phyloP scores from a whole-genome alignment of 2,329 filamentous ascomycete genomes.

The Ilyonectria mors-panacis region DNA sequence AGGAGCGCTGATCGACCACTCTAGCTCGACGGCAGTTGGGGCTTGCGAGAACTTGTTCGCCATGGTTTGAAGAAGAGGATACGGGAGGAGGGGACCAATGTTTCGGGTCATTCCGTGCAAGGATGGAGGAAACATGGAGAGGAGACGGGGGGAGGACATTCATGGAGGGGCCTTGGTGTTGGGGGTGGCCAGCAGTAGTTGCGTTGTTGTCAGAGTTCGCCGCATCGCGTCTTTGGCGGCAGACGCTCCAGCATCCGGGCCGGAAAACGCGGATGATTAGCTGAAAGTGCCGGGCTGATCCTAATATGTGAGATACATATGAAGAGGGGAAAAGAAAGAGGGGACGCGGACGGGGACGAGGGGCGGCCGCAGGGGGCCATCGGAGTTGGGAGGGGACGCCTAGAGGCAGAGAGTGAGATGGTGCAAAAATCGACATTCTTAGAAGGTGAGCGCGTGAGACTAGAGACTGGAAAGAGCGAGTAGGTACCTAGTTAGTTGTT shows the following conservation, averaged over 20 bases:
- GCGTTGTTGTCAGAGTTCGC: constrained; percentile 17
- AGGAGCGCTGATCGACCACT: neutral
- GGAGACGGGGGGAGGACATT: constrained; percentile 4
- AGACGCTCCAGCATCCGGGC: constrained; percentile 25
- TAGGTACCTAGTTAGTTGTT: constrained; percentile 7
- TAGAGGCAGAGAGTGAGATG: constrained; percentile 9
- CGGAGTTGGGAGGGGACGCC: constrained; percentile 12
- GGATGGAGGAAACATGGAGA: constrained; percentile 16
- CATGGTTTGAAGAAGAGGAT: neutral
- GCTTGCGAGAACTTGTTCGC: neutral
- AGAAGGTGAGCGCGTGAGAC: constrained; percentile 25
- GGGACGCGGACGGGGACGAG: constrained; percentile 21
- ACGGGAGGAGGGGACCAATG: constrained; percentile 7
- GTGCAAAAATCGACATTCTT: constrained; percentile 17
- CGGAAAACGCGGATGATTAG: constrained; percentile 43
- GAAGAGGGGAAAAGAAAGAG: constrained; percentile 12
- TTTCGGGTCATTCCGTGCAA: constrained; percentile 30
- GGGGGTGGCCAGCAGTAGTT: neutral
- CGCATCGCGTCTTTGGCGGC: constrained; percentile 12
- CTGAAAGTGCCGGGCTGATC: constrained; percentile 33
- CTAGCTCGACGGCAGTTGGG: neutral
- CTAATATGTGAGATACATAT: constrained; percentile 33
- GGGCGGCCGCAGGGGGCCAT: constrained; percentile 19
- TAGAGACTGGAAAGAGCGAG: constrained; percentile 1
- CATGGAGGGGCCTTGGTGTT: neutral